Conservation (phyloP, 345 rosid species). For the Lepidium didymum region DNA sequence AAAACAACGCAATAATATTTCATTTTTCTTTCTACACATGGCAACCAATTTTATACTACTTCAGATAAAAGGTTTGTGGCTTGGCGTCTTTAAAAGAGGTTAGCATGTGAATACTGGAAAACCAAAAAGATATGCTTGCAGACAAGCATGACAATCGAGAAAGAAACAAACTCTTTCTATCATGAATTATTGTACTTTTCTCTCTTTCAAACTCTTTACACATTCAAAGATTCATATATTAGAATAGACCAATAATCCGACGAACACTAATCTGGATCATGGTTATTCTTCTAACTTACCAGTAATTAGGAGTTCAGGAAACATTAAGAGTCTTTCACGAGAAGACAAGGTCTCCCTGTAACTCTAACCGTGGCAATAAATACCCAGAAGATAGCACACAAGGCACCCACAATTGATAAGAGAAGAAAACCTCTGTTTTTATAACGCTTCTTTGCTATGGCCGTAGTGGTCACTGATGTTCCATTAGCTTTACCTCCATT, state of each 20-base stretch:
- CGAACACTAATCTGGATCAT: background rate
- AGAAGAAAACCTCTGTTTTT: conserved; percentile 43
- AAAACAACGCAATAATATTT: no score
- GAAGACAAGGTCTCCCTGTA: conserved; percentile 26
- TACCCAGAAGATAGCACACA: conserved; percentile 65
- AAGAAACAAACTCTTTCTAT: background rate
- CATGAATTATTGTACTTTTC: background rate
- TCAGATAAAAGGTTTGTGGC: no score
- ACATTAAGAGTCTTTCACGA: conserved; percentile 6
- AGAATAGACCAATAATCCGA: conserved; percentile 10
- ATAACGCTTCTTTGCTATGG: conserved; percentile 32
- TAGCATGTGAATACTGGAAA: background rate
- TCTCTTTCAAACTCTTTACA: conserved; percentile 19
- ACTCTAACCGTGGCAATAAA: conserved; percentile 42
- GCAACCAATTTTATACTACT: no score
- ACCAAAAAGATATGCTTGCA: background rate
- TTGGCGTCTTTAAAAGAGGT: no score
- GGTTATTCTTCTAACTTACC: conserved; percentile 1
- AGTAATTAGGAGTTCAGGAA: background rate
- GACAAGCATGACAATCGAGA: background rate
- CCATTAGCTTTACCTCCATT: conserved; percentile 27
- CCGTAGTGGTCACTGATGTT: conserved; percentile 22
- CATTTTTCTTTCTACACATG: no score
- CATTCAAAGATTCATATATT: conserved; percentile 13
- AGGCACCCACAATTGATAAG: conserved; percentile 53